Evolutionary conservation across 371 early-diverging fungal genomes (phyloP).

Genomic region (Neoconidiobolus thromboides): DNA sequence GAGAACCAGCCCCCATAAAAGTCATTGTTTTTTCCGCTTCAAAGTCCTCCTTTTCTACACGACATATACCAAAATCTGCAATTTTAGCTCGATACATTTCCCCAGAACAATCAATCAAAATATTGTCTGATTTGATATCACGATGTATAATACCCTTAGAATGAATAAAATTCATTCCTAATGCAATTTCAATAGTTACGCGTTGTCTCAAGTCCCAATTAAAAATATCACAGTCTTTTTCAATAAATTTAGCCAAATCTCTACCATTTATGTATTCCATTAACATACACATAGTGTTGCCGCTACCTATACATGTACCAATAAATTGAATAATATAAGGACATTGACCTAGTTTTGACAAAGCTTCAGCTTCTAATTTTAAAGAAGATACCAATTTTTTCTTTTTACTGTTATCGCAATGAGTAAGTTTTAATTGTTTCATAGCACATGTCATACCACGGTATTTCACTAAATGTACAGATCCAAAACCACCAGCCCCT

Average conservation of each 20-base stretch:
- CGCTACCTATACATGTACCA: background rate
- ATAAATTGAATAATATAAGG: slow-evolving; percentile 1
- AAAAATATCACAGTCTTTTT: background rate
- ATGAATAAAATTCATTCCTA: slow-evolving; percentile 31
- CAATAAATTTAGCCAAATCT: slow-evolving; percentile 5
- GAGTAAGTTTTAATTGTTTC: background rate
- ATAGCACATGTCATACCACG: slow-evolving; percentile 3
- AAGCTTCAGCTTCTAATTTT: slow-evolving; percentile 4
- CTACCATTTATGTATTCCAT: slow-evolving; percentile 6
- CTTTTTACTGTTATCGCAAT: background rate
- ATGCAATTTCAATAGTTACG: slow-evolving; percentile 1
- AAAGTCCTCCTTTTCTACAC: slow-evolving; percentile 1
- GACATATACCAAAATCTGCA: slow-evolving; percentile 6
- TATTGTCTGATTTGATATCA: slow-evolving; percentile 94
- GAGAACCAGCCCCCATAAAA: background rate
- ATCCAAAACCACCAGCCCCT: slow-evolving; percentile 3
- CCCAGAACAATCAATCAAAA: slow-evolving; percentile 65
- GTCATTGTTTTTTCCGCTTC: background rate
- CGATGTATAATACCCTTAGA: slow-evolving; percentile 81
- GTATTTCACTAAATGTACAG: slow-evolving; percentile 1
- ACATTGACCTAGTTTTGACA: background rate
- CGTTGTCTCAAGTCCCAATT: background rate
- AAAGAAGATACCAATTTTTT: background rate
- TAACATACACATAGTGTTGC: background rate
- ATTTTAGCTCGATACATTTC: slow-evolving; percentile 47